Evolutionary conservation across 2,329 filamentous ascomycete species (phyloP), one percentile per base, ranked within the genome.

Genomic region (Pseudocercospora pini-densiflorae): DNA sequence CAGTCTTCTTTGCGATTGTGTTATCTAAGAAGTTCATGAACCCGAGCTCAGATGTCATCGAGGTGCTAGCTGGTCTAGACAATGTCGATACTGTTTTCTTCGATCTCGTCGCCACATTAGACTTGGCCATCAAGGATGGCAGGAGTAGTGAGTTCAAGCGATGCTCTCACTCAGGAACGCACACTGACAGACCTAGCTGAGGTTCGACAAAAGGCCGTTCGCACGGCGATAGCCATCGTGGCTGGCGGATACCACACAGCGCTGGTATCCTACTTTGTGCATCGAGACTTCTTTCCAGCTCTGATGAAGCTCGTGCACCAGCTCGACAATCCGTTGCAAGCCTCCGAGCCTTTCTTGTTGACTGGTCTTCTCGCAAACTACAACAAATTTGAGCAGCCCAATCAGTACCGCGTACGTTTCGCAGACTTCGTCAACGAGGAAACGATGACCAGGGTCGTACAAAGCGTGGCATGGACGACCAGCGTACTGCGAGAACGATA

Each of bases 301-400:
- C 86, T 98, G 62, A 97, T 97, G 88, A 97, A 96, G 92, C 92
- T 93, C 77, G 88, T 96, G 66, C 91, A 95, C 81, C 92, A 97
- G 71, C 87, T 89, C 53, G 89, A 93, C 67, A 85, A 86, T 24
- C 83, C 87, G 36, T 81, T 84, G 19, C 84, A 86, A 74, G 88
- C 87, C 65, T 86, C 62, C 51, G 87, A 92, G 65, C 91, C 94
- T 0, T 93, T 97, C 71, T 88, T 90, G 14, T 86, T 98, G 9
- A 85, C 97, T 21, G 94, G 94, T 12, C 85, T 98, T 3, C 83
- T 99, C 61, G 92, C 92, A 70, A 99, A 98, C 81, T 98, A 98
- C 85, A 98, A 99, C 86, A 99, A 98, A 79, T 99, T 99, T 76
- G 95, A 99, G 79, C 94, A 96, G 64, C 94, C 97, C 77, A 99